Percentiles rank a stretch among this genome's conserved stretches.
Conservation (phyloP, 176 grass and related monocot genomes). For the Tillandsia leiboldiana region DNA sequence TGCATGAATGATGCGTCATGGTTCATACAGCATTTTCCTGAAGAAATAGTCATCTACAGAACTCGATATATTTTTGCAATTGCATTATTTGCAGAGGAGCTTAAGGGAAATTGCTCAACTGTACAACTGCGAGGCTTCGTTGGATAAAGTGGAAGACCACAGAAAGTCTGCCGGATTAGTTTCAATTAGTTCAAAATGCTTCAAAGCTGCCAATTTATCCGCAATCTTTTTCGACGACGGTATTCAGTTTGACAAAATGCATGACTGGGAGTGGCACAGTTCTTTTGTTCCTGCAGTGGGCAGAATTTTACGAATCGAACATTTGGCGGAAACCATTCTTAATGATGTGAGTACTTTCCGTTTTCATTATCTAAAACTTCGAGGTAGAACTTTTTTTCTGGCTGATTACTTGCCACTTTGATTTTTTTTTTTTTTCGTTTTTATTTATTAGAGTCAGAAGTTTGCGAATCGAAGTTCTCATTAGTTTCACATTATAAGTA, state of each 20-base stretch:
- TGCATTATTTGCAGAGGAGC: conserved; percentile 56
- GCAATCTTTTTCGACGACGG: conserved; percentile 67
- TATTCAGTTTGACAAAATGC: conserved; percentile 69
- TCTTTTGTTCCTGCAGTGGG: conserved; percentile 53
- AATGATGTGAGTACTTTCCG: conserved; percentile 60
- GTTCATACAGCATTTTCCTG: background rate
- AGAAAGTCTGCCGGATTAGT: conserved; percentile 49
- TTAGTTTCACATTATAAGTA: no score
- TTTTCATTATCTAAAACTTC: conserved; percentile 1
- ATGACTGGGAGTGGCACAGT: conserved; percentile 55
- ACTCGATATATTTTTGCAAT: conserved; percentile 5
- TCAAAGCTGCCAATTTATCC: conserved; percentile 74
- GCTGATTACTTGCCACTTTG: background rate
- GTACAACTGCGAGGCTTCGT: conserved; percentile 51
- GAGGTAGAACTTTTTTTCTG: background rate
- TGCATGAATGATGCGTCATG: background rate
- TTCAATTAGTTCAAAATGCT: conserved; percentile 64
- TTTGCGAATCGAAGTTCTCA: background rate
- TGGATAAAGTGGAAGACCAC: conserved; percentile 61
- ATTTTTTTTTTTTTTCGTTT: background rate
- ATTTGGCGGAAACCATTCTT: conserved; percentile 78
- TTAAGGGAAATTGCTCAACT: conserved; percentile 71
- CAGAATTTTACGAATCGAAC: conserved; percentile 77
- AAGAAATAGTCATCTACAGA: background rate
- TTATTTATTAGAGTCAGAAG: background rate